phyloP scores from a whole-genome alignment of 2,329 filamentous ascomycete species.

The Neocucurbitaria cava region DNA sequence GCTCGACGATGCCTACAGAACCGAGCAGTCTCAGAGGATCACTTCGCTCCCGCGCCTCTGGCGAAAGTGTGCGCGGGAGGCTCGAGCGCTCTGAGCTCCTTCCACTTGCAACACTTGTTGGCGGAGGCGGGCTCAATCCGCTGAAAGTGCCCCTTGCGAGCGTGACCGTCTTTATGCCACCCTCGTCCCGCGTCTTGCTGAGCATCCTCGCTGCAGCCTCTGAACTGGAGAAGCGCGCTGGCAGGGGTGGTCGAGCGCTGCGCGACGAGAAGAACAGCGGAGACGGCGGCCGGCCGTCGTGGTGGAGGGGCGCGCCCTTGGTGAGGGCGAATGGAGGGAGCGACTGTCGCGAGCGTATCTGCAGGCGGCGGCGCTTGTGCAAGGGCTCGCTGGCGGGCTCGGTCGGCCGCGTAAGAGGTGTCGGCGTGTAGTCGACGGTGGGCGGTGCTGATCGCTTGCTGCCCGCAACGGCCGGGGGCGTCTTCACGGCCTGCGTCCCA shows the following conservation, averaged over 20 bases:
- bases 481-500: slow-evolving; percentile 7
- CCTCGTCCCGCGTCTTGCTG: slow-evolving; percentile 59
- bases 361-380: slow-evolving; percentile 44
- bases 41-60: slow-evolving; percentile 58
- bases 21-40: slow-evolving; percentile 65
- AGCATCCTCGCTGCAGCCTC: slow-evolving; percentile 66
- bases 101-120: slow-evolving; percentile 61
- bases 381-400: slow-evolving; percentile 39
- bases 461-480: slow-evolving; percentile 28
- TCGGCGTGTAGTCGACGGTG: slow-evolving; percentile 1
- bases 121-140: slow-evolving; percentile 44
- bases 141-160: slow-evolving; percentile 56
- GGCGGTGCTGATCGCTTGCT: slow-evolving; percentile 26
- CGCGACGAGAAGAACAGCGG: slow-evolving; percentile 62
- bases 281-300: slow-evolving; percentile 50
- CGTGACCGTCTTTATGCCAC: slow-evolving; percentile 59
- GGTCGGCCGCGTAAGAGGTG: not conserved
- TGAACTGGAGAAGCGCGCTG: slow-evolving; percentile 63
- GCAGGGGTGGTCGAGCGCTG: slow-evolving; percentile 53
- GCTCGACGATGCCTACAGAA: slow-evolving; percentile 71
- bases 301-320: slow-evolving; percentile 20
- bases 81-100: slow-evolving; percentile 63
- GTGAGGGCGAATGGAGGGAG: slow-evolving; percentile 47
- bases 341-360: slow-evolving; percentile 38
- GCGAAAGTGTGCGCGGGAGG: slow-evolving; percentile 57